Base-by-base conservation (phyloP, 768 basidiomycete species). In the Psilocybe azurescens region DNA sequence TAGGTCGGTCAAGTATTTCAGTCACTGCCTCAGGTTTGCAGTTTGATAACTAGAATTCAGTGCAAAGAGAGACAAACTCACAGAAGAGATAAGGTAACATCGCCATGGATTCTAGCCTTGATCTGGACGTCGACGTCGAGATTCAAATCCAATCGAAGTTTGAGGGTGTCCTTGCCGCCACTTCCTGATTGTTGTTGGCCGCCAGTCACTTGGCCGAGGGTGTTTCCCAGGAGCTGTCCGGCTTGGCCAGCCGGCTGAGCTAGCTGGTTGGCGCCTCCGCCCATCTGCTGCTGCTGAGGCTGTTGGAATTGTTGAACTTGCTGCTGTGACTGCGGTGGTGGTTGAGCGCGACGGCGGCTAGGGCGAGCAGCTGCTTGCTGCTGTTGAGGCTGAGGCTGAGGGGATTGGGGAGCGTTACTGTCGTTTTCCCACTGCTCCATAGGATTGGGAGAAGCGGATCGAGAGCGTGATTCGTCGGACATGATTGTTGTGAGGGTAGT, bases 91-190 rank as follows among this genome's bases (percentile, higher is more conserved):
- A 75, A 70, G 0, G 75, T 75, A 7, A 77, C 62, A 53, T 77
- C 75, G 32, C 75, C 76, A 59, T 75, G 72, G 16, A 75, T 67
- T 53, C 71, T 66, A 29, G 76, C 76, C 56, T 73, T 75, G 59
- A 77, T 64, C 53, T 73, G 66, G 38, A 76, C 71, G 28, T 75
- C 73, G 48, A 74, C 74, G 53, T 76, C 73, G 59, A 77, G 54
- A 51, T 77, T 76, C 39, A 77, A 61, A 55, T 76, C 74, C 53
- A 76, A 60, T n/a, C 75, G 59, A 7, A 77, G 59, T 54, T 74
- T 73, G 62, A 67, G 51, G 28, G 64, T 61, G 53, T 62, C 65
- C 54, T 72, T 72, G 29, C 62, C 69, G 13, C 67, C 70, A 13
- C 41, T 58, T 1, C 61, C 61, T 9, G 38, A 36, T 24, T 58